Conservation (phyloP, 2,329 filamentous ascomycete species). For the Leptographium galeiforme region DNA sequence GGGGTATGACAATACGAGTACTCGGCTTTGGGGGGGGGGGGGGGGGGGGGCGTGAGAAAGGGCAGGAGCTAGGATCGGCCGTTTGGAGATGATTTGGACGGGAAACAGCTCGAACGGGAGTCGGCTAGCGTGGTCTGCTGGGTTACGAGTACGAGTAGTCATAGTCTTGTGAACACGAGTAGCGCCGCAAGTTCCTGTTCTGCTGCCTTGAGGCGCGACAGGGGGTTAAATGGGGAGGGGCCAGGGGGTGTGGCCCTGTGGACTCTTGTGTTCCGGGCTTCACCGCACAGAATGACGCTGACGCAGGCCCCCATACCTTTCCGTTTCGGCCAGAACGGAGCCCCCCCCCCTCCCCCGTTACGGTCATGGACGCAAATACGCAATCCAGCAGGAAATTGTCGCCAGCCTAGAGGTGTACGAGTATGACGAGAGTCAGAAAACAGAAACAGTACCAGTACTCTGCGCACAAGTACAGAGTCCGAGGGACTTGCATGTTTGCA, state of each 20-base stretch:
- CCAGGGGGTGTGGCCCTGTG: neutral
- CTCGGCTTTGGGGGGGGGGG: neutral
- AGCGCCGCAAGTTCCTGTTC: slow-evolving; percentile 1
- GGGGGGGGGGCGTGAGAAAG: neutral
- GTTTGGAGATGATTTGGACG: slow-evolving; percentile 10
- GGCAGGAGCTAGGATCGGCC: slow-evolving; percentile 8
- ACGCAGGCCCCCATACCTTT: neutral
- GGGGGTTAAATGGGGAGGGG: neutral
- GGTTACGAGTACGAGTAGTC: too few relatives aligned
- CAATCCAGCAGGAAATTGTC: too few relatives aligned
- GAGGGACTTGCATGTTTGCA: too few relatives aligned
- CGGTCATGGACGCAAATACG: too few relatives aligned
- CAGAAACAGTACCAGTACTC: too few relatives aligned
- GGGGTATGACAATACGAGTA: neutral
- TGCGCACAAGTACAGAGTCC: too few relatives aligned
- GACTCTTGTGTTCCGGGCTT: neutral
- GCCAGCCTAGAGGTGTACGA: too few relatives aligned
- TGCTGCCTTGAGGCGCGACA: neutral
- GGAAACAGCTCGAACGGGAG: neutral
- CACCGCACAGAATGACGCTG: neutral
- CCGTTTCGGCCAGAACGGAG: neutral
- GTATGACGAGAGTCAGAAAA: too few relatives aligned
- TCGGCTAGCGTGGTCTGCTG: neutral
- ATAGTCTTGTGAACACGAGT: slow-evolving; percentile 7
- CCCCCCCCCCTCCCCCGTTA: too few relatives aligned